These are phyloP conservation scores for Lactarius vividus DNA, from an alignment of 768 basidiomycete genomes.

Conservation along the genomic window DNA sequence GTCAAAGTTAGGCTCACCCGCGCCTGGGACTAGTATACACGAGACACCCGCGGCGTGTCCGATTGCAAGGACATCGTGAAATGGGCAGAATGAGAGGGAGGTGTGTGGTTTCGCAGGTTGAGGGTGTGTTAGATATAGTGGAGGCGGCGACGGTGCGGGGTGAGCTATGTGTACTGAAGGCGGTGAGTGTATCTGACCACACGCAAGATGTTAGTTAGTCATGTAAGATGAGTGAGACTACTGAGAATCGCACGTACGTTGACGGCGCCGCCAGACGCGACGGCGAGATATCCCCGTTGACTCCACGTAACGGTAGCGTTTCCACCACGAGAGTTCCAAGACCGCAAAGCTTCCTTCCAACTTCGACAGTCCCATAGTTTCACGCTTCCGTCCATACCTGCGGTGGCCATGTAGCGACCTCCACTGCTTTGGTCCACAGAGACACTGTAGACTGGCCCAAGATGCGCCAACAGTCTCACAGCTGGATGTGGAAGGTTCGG, in stretches of 20 bases:
- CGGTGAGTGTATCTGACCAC: slow-evolving; percentile 65
- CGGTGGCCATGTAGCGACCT: slow-evolving; percentile 88
- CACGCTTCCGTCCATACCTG: slow-evolving; percentile 82
- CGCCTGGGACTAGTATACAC: slow-evolving; percentile 84
- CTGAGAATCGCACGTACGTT: slow-evolving; percentile 52
- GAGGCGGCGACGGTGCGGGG: slow-evolving; percentile 51
- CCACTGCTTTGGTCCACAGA: slow-evolving; percentile 82
- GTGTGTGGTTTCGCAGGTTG: slow-evolving; percentile 76
- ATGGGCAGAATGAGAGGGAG: slow-evolving; percentile 82
- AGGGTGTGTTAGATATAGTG: slow-evolving; percentile 86
- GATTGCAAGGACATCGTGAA: slow-evolving; percentile 79
- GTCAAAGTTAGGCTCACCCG: slow-evolving; percentile 95
- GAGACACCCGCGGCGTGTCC: slow-evolving; percentile 79
- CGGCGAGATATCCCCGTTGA: slow-evolving; percentile 75
- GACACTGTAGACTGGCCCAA: slow-evolving; percentile 80
- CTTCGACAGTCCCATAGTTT: slow-evolving; percentile 98
- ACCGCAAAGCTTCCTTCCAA: slow-evolving; percentile 86
- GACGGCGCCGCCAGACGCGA: slow-evolving; percentile 79
- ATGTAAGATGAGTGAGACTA: background rate
- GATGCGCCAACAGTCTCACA: slow-evolving; percentile 87
- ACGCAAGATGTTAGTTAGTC: slow-evolving; percentile 10
- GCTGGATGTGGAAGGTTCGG: slow-evolving; percentile 91
- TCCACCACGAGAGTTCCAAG: slow-evolving; percentile 70
- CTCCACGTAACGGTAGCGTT: slow-evolving; percentile 80
- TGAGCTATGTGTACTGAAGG: slow-evolving; percentile 61